Evolutionary conservation across 2,329 filamentous ascomycete species (phyloP), one percentile per base, ranked within the genome.

Genomic region (Simplicillium aogashimaense): DNA sequence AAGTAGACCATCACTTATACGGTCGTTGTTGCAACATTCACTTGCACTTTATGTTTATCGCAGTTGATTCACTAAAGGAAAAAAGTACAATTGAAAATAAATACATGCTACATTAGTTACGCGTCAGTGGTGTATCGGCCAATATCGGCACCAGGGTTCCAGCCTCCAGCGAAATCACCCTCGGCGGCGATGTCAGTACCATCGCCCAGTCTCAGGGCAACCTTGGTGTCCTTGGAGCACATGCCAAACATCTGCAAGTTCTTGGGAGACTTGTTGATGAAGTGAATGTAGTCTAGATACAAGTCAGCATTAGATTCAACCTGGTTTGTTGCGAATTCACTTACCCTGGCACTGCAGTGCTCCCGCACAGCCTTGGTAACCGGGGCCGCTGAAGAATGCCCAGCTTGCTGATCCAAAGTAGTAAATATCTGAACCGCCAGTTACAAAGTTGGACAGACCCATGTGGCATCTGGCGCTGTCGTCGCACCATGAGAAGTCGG

Each of bases 361-460:
- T 11, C 57, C 55, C 8, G 51, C 46, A 43, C 61, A 63, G 6
- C 39, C 18, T 44, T 63, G 57, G 34, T 62, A 60, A 0, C 53
- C 51, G 1, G 61, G 62, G 1, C 63, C 63, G 41, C 55, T 60
- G 51, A 65, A 66, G 50, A 67, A 67, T 1, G 55, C 58, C 65
- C 64, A 68, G 9, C 20, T 25, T 5, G 20, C 20, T 8, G 56
- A 58, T 0, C 63, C 65, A 13, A 58, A 63, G 43, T 59, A 60
- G 20, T 25, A 25, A 25, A 25, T 25, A 9, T 25, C 20, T 9
- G 20, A 25, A 25, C 20, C 20, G 16, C 65, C 65, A 32, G 61
- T 57, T 47, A 66, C 55, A 44, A 58, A 64, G 41, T 64, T 65
- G n/a, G 59, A 59, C 36, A 57, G 50, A 2, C 63, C 64, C 64